These are phyloP conservation scores for Pichia sp. DNA, from an alignment of 1,139 yeast species.

Conservation along the genomic window DNA sequence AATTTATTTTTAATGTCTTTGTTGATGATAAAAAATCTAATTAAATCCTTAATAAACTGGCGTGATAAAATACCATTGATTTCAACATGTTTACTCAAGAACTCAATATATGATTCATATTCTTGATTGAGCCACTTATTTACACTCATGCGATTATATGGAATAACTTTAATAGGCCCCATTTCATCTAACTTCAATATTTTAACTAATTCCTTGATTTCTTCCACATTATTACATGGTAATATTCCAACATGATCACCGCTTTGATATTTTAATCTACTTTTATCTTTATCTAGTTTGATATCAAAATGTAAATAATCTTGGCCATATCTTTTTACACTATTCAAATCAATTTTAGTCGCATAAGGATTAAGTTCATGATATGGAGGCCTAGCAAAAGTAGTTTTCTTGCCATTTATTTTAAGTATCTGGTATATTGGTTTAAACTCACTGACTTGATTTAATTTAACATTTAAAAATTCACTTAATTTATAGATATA, in stretches of 20 bases:
- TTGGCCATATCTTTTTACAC: slow-evolving; percentile 44
- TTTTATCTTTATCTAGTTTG: slow-evolving; percentile 67
- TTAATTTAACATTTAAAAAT: slow-evolving; percentile 31
- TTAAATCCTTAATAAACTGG: slow-evolving; percentile 64
- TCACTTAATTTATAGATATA: slow-evolving; percentile 49
- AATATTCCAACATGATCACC: slow-evolving; percentile 96
- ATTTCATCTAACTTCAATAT: slow-evolving; percentile 35
- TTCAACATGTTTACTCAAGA: slow-evolving; percentile 77
- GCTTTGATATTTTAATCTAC: slow-evolving; percentile 76
- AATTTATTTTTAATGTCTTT: slow-evolving; percentile 43
- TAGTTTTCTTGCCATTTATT: slow-evolving; percentile 37
- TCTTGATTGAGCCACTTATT: slow-evolving; percentile 3
- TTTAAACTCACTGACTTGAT: slow-evolving; percentile 34
- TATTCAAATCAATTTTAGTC: slow-evolving; percentile 60
- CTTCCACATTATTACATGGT: slow-evolving; percentile 77
- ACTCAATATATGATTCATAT: slow-evolving; percentile 59
- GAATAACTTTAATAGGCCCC: slow-evolving; percentile 3
- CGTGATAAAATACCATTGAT: slow-evolving; percentile 89
- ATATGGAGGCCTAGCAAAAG: slow-evolving; percentile 45
- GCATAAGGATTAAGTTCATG: slow-evolving; percentile 75
- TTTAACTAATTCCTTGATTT: slow-evolving; percentile 55
- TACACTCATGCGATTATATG: slow-evolving; percentile 11
- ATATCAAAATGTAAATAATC: slow-evolving; percentile 63
- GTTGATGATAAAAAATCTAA: slow-evolving; percentile 67
- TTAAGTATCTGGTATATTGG: slow-evolving; percentile 7